Percentiles rank a stretch among this genome's conserved stretches.
Evolutionary conservation across 495 filamentous ascomycete genomes (phyloP).

Genomic region (Penicillium desertorum): DNA sequence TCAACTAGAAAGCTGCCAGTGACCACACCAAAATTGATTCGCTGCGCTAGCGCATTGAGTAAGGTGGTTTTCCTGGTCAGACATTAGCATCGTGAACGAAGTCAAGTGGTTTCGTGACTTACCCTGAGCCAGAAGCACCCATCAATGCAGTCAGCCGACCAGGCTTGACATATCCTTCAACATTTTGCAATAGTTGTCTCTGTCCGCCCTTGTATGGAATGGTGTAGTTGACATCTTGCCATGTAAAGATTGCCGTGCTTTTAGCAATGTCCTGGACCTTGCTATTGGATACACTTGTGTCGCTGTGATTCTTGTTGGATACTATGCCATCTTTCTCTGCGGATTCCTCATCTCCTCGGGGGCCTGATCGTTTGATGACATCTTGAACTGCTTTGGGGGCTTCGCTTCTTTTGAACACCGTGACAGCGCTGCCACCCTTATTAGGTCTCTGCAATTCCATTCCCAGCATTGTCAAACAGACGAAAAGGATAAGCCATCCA

Average conservation of each 20-base stretch:
- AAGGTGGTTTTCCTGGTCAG: slow-evolving; percentile 53
- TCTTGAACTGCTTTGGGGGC: slow-evolving; percentile 53
- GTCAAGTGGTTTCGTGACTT: slow-evolving; percentile 1
- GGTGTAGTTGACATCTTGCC: slow-evolving; percentile 74
- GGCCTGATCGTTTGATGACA: slow-evolving; percentile 34
- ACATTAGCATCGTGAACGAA: neutral
- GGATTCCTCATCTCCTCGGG: slow-evolving; percentile 50
- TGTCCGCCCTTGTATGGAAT: slow-evolving; percentile 63
- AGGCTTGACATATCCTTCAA: slow-evolving; percentile 69
- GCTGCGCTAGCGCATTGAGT: slow-evolving; percentile 54
- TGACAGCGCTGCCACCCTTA: slow-evolving; percentile 67
- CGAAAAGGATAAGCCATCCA: slow-evolving; percentile 56
- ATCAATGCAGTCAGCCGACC: slow-evolving; percentile 72
- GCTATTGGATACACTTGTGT: slow-evolving; percentile 24
- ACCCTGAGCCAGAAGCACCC: slow-evolving; percentile 65
- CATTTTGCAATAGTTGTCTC: slow-evolving; percentile 58
- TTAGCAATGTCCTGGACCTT: slow-evolving; percentile 49
- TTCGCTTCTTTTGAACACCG: slow-evolving; percentile 65
- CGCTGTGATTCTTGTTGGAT: slow-evolving; percentile 27
- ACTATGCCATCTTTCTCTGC: slow-evolving; percentile 28
- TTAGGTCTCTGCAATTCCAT: slow-evolving; percentile 71
- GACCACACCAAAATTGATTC: slow-evolving; percentile 54
- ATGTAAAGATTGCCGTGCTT: slow-evolving; percentile 70
- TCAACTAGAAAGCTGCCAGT: slow-evolving; percentile 55
- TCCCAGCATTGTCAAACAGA: slow-evolving; percentile 57